Evolutionary conservation across 2,329 filamentous ascomycete species (phyloP), one percentile per base, ranked within the genome.

Genomic region (Dactylellina parvicollis): DNA sequence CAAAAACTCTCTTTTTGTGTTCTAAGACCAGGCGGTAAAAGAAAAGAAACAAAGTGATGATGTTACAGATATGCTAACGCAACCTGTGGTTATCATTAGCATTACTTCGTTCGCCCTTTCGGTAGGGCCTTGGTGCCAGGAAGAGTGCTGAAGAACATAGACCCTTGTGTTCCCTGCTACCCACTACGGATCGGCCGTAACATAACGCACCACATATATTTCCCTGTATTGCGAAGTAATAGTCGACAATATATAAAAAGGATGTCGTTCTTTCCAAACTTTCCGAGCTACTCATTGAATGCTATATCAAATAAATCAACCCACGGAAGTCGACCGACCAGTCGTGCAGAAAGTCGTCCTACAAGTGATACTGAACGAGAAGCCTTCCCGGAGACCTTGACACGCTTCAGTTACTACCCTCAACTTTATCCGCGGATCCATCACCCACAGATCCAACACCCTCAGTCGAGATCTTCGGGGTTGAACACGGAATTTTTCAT

Each of bases 341-440:
- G 22, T 46, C 36, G 22, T 18, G 26, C 42, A 16, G 18, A 16
- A 9, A 54, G 50, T 22, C 38, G 30, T 38, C 28, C 38, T 16
- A 32, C 60, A 30, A 59, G 18, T 26, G 46, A 46, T 14, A 40
- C 59, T 14, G 42, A 54, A 7, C 42, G 57, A 34, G 24, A 42
- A 9, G 52, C 52, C 20, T 72, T 59, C 12, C 24, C 36, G 1
- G 59, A 72, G 12, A 28, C 28, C 26, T 44, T 34, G 26, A 62
- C 36, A 30, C 32, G 47, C n/a, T 50, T 47, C 10, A 47, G 46
- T 46, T 59, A 64, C 28, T 46, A 54, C 14, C 12, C 49, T 24
- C 56, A 36, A 34, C n/a, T 28, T 8, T 28, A 50, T 36, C 59
- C 59, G 9, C 50, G 38, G 30, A 46, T 50, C 3, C 20, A 44